Evolutionary conservation across 202 grass and related monocot species (phyloP), one percentile per base, ranked within the genome.

Genomic region (Zizania palustris): DNA sequence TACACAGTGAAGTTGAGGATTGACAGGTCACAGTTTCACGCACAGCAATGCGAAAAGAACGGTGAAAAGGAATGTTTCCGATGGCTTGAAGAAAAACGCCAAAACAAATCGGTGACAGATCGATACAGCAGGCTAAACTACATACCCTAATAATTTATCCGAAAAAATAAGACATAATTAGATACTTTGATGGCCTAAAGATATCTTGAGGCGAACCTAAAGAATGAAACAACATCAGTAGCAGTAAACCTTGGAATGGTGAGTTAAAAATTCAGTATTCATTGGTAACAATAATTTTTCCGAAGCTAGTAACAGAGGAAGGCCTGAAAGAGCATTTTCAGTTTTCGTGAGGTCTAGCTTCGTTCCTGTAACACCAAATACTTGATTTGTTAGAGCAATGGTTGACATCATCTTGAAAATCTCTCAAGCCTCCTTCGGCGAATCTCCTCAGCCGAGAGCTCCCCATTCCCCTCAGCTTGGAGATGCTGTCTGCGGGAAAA

Each of bases 341-440:
- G 54, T 67, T 48, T 51, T 15, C 43, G 60, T 61, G 40, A 69
- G 13, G 22, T 38, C 14, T 75, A 83, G 6, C n/a, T 41, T 49
- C 13, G n/a, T 45, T 48, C 51, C 7, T 66, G 11, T 12, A 22
- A 41, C 19, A 28, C 13, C 1, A 18, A 35, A 81, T 60, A 14
- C 19, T 19, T 15, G 69, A 45, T 60, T 48, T 37, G 36, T 44
- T 45, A 69, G 37, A 69, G 14, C 14, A 55, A 57, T n/a, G 39
- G 39, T 40, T 53, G 62, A 22, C 33, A 65, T 94, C 76, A 94
- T 87, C 87, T 78, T 46, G 67, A 66, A 73, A 98, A 98, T 69
- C 95, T 91, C 63, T 80, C 69, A 34, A 92, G 74, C 57, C 95
- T 87, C 75, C 91, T 92, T 3, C 76, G 83, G 78, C 91, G 91